Conservation (phyloP, 164 flowering plant species). For the Liquidambar formosana region DNA sequence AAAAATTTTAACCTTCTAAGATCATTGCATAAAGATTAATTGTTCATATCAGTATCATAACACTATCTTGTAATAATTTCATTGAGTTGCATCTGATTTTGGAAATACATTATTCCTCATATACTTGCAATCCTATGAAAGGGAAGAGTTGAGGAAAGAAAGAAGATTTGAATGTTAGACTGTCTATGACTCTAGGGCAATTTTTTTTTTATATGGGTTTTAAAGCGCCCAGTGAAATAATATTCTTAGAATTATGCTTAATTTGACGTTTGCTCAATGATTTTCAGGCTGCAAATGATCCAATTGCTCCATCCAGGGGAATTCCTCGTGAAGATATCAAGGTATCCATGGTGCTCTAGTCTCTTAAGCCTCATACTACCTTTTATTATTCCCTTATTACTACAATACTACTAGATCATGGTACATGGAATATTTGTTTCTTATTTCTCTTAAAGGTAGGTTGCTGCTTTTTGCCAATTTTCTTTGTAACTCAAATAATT, state of each 20-base stretch:
- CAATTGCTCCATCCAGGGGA: slow-evolving; percentile 87
- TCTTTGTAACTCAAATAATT: too few species aligned
- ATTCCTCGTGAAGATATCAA: slow-evolving; percentile 83
- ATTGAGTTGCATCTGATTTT: neutral
- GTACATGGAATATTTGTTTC: neutral
- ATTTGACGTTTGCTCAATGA: neutral
- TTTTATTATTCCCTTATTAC: neutral
- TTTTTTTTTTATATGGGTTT: neutral
- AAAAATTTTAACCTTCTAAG: too few species aligned
- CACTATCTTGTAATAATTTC: neutral
- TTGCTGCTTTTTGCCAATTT: too few species aligned
- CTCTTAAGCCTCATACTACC: neutral
- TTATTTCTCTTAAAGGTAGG: neutral
- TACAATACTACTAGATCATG: too few species aligned
- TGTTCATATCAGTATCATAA: too few species aligned
- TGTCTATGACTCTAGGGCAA: neutral
- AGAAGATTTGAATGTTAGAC: too few species aligned
- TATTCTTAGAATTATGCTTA: neutral
- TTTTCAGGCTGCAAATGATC: slow-evolving; percentile 92
- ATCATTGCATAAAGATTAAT: too few species aligned
- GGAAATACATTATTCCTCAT: neutral
- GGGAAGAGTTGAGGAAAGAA: too few species aligned
- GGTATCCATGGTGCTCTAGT: slow-evolving; percentile 34
- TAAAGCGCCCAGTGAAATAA: neutral
- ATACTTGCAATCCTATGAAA: neutral